These are phyloP conservation scores for Moringa oleifera DNA, from an alignment of 345 rosid species.

Conservation along the genomic window DNA sequence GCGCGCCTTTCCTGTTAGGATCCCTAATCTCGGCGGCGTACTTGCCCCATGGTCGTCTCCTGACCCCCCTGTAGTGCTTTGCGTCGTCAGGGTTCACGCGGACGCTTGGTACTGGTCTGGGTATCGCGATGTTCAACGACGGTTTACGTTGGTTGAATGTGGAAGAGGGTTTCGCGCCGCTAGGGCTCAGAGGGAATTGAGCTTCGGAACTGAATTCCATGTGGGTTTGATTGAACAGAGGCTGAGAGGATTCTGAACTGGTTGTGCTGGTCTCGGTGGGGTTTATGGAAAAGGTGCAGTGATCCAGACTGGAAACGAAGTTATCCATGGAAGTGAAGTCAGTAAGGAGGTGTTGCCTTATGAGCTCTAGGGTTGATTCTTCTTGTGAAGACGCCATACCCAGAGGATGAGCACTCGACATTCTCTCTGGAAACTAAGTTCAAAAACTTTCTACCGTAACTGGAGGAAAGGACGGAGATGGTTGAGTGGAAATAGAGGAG, in stretches of 20 bases:
- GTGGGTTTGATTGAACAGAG: slow-evolving; percentile 1
- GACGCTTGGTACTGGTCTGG: slow-evolving; percentile 5
- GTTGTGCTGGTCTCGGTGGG: not conserved
- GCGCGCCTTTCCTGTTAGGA: slow-evolving; percentile 74
- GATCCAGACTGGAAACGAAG: slow-evolving; percentile 22
- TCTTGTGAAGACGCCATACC: slow-evolving; percentile 19
- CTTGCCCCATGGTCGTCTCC: slow-evolving; percentile 89
- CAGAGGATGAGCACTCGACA: no score
- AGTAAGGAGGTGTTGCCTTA: slow-evolving; percentile 56
- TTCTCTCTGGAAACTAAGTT: no score
- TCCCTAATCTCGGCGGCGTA: slow-evolving; percentile 91
- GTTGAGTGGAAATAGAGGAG: no score
- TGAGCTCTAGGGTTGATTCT: slow-evolving; percentile 44
- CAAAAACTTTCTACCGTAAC: no score
- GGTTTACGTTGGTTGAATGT: slow-evolving; percentile 67
- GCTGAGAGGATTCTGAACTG: slow-evolving; percentile 12
- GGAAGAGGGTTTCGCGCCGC: slow-evolving; percentile 21
- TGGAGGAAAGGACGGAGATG: no score
- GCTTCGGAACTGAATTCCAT: slow-evolving; percentile 15
- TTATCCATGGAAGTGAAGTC: slow-evolving; percentile 42
- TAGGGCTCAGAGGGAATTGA: slow-evolving; percentile 12
- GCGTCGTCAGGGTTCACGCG: slow-evolving; percentile 19
- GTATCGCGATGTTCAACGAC: slow-evolving; percentile 39
- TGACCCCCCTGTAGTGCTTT: slow-evolving; percentile 76
- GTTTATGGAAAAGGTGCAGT: slow-evolving; percentile 5